These are phyloP conservation scores for Geranomyces variabilis DNA, from an alignment of 192 early-diverging fungal genomes.

Conservation along the genomic window DNA sequence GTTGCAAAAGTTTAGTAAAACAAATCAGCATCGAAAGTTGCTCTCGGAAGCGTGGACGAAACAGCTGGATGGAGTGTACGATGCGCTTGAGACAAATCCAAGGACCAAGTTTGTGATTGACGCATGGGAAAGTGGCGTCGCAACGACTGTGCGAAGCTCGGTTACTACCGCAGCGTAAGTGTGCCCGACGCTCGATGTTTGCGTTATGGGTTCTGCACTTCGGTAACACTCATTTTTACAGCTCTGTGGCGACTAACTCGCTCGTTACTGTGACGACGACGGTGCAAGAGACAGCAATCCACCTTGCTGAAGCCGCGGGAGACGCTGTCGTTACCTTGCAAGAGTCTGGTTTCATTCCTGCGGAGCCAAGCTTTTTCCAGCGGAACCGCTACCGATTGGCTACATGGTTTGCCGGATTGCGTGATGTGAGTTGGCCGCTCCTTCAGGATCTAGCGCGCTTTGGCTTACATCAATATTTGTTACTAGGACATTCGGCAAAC, in stretches of 20 bases:
- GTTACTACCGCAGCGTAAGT: conserved; percentile 29
- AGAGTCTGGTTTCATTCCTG: conserved; percentile 22
- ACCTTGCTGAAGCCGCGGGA: conserved; percentile 11
- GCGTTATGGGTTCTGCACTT: too few relatives aligned
- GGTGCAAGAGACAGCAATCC: conserved; percentile 18
- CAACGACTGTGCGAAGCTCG: conserved; percentile 13
- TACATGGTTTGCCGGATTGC: conserved; percentile 14
- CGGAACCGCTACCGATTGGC: not conserved
- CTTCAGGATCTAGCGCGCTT: too few relatives aligned
- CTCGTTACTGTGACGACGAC: conserved; percentile 10
- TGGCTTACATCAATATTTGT: not conserved
- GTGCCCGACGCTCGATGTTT: not conserved
- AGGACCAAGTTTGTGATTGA: conserved; percentile 17
- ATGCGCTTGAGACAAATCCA: conserved; percentile 11
- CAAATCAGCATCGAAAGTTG: conserved; percentile 27
- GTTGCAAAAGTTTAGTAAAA: conserved; percentile 30
- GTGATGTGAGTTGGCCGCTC: conserved; percentile 3
- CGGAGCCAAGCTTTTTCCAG: conserved; percentile 18
- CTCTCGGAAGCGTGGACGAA: conserved; percentile 25
- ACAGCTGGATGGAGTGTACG: conserved; percentile 20
- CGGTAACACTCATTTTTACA: too few relatives aligned
- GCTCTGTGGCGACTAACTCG: conserved; percentile 10
- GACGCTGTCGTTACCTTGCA: conserved; percentile 27
- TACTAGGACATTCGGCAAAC: conserved; percentile 23
- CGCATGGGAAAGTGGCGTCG: conserved; percentile 28